A percentile compares a stretch with the other conserved stretches of the same genome.
These are phyloP conservation scores for Gaultheria prostrata DNA, from an alignment of 148 eudicot genomes.

Conservation along the genomic window DNA sequence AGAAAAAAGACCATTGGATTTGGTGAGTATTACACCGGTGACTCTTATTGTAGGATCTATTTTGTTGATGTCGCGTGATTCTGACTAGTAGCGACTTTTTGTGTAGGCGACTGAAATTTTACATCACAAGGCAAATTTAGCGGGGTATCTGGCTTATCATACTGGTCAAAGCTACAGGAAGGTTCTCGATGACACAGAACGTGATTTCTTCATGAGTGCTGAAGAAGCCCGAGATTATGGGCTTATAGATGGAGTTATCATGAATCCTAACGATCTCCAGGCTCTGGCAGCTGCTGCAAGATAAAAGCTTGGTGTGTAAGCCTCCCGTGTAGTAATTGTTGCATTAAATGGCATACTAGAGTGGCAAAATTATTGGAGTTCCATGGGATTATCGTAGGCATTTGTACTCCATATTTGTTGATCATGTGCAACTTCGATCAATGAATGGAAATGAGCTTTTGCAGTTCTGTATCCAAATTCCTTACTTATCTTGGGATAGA, in stretches of 20 bases:
- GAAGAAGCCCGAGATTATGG: constrained; percentile 94
- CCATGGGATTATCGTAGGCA: background rate
- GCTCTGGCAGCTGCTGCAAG: constrained; percentile 61
- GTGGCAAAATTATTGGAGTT: background rate
- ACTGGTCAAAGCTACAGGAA: constrained; percentile 81
- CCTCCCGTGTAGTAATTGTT: background rate
- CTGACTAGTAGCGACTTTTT: background rate
- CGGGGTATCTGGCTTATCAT: constrained; percentile 80
- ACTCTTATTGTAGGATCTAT: background rate
- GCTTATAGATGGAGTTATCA: constrained; percentile 82
- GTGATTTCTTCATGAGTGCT: constrained; percentile 92
- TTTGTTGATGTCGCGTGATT: background rate
- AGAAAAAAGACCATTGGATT: background rate
- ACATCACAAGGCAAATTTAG: constrained; percentile 87
- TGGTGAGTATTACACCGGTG: background rate
- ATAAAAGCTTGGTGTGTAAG: constrained; percentile 6
- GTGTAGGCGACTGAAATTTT: constrained; percentile 81
- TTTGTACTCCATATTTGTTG: background rate
- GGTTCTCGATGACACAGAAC: constrained; percentile 76
- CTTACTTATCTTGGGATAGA: background rate
- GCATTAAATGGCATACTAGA: background rate
- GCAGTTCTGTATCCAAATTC: background rate
- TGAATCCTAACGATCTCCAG: constrained; percentile 88
- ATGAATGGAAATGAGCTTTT: background rate
- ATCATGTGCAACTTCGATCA: background rate